Percentiles rank a stretch among this genome's conserved stretches.
These are phyloP conservation scores for Apophysomyces sp. DNA, from an alignment of 371 early-diverging fungal genomes.

Conservation along the genomic window DNA sequence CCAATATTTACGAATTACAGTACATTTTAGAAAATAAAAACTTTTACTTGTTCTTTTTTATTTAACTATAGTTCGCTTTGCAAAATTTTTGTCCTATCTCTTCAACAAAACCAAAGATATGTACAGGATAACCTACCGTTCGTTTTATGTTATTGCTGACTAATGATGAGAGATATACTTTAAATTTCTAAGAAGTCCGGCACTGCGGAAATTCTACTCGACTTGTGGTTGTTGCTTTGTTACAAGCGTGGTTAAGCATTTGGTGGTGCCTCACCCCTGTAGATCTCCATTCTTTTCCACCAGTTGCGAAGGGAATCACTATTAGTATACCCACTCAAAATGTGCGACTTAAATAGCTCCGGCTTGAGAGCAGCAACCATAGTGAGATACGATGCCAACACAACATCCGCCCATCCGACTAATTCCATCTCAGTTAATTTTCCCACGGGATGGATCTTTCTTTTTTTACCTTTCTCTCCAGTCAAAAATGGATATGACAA, in stretches of 20 bases:
- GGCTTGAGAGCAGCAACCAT: slow-evolving; percentile 7
- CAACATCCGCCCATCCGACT: slow-evolving; percentile 22
- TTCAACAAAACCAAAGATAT: too few relatives aligned
- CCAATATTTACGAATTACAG: too few relatives aligned
- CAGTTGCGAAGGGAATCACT: slow-evolving; percentile 4
- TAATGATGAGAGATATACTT: too few relatives aligned
- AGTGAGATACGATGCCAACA: slow-evolving; percentile 12
- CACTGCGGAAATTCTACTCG: too few relatives aligned
- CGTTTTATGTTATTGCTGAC: too few relatives aligned
- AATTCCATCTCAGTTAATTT: neutral
- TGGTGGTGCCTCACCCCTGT: slow-evolving; percentile 6
- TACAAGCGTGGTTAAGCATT: neutral
- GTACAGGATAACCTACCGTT: too few relatives aligned
- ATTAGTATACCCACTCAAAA: slow-evolving; percentile 10
- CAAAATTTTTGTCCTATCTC: too few relatives aligned
- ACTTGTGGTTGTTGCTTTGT: too few relatives aligned
- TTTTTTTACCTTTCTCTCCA: slow-evolving; percentile 13
- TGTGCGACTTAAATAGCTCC: slow-evolving; percentile 10
- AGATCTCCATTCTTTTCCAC: slow-evolving; percentile 16
- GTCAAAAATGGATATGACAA: slow-evolving; percentile 13
- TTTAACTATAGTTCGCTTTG: too few relatives aligned
- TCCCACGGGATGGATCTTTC: slow-evolving; percentile 13
- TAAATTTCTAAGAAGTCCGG: too few relatives aligned
- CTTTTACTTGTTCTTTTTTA: too few relatives aligned
- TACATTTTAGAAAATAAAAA: too few relatives aligned